Conservation (phyloP, 2,329 filamentous ascomycete genomes). For the Epichloe bromicola region DNA sequence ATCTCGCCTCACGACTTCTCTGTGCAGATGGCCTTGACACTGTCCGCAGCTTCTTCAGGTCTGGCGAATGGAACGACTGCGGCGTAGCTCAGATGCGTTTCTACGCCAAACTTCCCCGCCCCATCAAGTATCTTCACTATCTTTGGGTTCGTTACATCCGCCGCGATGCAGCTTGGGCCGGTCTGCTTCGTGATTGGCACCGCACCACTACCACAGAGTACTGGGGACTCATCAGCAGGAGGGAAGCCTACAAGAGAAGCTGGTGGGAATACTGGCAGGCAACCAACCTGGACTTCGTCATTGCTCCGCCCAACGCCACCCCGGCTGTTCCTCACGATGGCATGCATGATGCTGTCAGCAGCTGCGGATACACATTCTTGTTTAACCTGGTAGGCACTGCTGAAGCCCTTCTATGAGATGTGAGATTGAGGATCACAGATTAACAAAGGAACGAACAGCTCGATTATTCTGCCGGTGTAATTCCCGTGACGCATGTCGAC, state of each 20-base stretch:
- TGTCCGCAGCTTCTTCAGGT: constrained; percentile 63
- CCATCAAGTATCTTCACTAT: constrained; percentile 75
- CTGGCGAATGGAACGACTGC: constrained; percentile 65
- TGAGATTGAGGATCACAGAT: too few relatives aligned
- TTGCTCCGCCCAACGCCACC: constrained; percentile 80
- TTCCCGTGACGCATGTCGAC: constrained; percentile 81
- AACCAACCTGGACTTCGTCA: constrained; percentile 59
- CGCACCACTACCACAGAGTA: constrained; percentile 64
- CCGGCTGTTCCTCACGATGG: constrained; percentile 77
- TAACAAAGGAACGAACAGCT: constrained; percentile 34
- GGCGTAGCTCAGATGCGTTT: constrained; percentile 64
- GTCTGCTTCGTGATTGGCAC: constrained; percentile 59
- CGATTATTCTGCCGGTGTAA: constrained; percentile 71
- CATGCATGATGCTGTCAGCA: constrained; percentile 75
- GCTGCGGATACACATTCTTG: constrained; percentile 85
- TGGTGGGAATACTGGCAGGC: constrained; percentile 83
- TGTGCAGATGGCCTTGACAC: constrained; percentile 75
- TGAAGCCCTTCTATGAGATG: not conserved
- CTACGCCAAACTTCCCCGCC: constrained; percentile 59
- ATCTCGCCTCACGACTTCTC: constrained; percentile 66
- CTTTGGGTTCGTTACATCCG: constrained; percentile 79
- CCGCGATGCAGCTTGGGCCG: constrained; percentile 65
- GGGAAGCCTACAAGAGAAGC: constrained; percentile 67
- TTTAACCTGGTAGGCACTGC: constrained; percentile 60
- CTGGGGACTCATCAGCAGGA: constrained; percentile 65